Conservation (phyloP, 768 basidiomycete species). For the Amylocystis lapponica region DNA sequence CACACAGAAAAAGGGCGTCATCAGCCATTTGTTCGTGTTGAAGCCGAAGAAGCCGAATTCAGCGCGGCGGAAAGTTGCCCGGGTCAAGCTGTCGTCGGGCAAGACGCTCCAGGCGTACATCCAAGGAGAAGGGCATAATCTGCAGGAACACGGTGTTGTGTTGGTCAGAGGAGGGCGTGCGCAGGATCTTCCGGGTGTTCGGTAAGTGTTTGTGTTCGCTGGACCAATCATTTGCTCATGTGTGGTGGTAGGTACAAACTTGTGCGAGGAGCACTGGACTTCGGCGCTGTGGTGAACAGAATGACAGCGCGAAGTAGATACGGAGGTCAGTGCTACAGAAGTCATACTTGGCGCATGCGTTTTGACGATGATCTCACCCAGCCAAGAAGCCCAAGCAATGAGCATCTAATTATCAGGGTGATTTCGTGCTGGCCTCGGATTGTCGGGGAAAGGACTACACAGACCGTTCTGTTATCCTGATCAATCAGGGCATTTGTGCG, state of each 20-base stretch:
- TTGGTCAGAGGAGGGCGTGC: conserved; percentile 92
- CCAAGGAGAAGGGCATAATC: conserved; percentile 94
- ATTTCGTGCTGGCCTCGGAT: too few species aligned
- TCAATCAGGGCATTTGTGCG: too few species aligned
- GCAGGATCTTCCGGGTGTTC: conserved; percentile 96
- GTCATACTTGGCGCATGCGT: conserved; percentile 11
- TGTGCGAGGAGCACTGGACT: conserved; percentile 88
- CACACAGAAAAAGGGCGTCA: conserved; percentile 91
- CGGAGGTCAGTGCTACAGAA: conserved; percentile 54
- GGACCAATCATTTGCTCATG: neutral
- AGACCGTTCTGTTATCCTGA: too few species aligned
- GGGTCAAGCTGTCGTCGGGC: conserved; percentile 88
- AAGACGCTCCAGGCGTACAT: conserved; percentile 91
- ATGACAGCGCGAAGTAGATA: conserved; percentile 84
- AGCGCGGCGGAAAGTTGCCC: conserved; percentile 93
- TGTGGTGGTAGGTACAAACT: conserved; percentile 76
- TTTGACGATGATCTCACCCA: conserved; percentile 14
- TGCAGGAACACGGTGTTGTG: conserved; percentile 97
- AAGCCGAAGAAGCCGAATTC: conserved; percentile 99
- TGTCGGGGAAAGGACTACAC: too few species aligned
- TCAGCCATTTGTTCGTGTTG: conserved; percentile 69
- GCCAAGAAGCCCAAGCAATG: conserved; percentile 89
- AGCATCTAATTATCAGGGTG: too few species aligned
- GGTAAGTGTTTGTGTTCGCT: conserved; percentile 42
- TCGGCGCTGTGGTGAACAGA: conserved; percentile 84